Evolutionary conservation across 2,329 filamentous ascomycete genomes (phyloP).

Genomic region (Fusarium tjaetaba): DNA sequence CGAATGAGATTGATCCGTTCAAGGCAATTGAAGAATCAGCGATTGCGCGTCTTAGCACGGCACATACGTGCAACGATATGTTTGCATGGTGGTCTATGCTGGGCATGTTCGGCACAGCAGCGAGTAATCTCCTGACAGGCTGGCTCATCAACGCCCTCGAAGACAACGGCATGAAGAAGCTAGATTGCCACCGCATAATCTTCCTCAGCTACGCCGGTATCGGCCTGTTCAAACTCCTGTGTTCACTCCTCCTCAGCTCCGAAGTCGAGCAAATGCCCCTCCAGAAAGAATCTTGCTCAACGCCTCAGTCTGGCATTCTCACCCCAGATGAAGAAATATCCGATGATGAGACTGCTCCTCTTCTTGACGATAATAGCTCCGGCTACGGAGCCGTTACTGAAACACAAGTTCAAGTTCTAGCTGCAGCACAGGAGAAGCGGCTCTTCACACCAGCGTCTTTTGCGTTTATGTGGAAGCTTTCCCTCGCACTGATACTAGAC

Average conservation of each 20-base stretch:
- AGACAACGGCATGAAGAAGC: conserved; percentile 6
- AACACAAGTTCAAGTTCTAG: not conserved
- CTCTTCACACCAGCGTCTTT: conserved; percentile 32
- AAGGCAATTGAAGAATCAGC: conserved; percentile 39
- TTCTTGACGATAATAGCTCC: not conserved
- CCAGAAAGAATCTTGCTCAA: conserved; percentile 16
- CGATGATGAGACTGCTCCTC: conserved; percentile 13
- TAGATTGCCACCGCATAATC: conserved; percentile 25
- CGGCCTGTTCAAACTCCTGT: conserved; percentile 29
- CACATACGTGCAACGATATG: conserved; percentile 36
- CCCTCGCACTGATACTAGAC: conserved; percentile 29
- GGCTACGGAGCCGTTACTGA: conserved; percentile 17
- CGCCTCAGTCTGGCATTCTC: not conserved
- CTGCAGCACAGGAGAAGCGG: not conserved
- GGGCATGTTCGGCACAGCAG: conserved; percentile 37
- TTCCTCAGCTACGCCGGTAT: conserved; percentile 31
- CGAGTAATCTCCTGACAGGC: conserved; percentile 33
- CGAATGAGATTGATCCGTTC: conserved; percentile 41
- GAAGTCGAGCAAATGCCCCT: conserved; percentile 21
- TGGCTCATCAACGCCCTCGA: conserved; percentile 31
- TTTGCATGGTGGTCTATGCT: conserved; percentile 42
- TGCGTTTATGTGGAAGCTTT: conserved; percentile 37
- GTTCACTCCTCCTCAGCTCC: conserved; percentile 14
- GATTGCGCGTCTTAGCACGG: conserved; percentile 30
- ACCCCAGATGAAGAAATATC: not conserved